Conservation (phyloP, 306 rosid species). For the Malus orientalis region DNA sequence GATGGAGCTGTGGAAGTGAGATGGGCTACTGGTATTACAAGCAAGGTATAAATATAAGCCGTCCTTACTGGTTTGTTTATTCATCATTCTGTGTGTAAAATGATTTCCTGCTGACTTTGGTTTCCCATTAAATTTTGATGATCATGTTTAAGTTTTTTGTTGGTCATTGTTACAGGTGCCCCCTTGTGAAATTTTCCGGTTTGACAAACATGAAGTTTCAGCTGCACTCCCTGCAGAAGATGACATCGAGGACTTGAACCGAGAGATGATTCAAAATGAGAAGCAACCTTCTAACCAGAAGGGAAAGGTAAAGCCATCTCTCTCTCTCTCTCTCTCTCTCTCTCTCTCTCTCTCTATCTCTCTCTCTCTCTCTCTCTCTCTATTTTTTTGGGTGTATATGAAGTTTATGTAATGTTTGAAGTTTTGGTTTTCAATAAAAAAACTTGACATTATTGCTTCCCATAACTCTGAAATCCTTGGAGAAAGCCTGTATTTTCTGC, state of each 20-base stretch:
- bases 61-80: not conserved
- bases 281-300: constrained; percentile 28
- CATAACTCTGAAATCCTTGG: not conserved
- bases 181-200: constrained; percentile 62
- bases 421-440: not conserved
- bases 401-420: not conserved
- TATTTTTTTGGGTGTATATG: not conserved
- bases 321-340: constrained; percentile 17
- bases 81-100: constrained; percentile 3
- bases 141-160: not conserved
- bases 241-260: constrained; percentile 43
- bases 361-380: constrained; percentile 20
- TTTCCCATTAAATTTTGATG: not conserved
- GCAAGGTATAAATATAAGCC: constrained; percentile 46
- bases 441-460: not conserved
- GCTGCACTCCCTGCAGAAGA: constrained; percentile 42
- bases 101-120: constrained; percentile 11
- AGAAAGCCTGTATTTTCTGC: not conserved
- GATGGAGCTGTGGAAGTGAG: constrained; percentile 78
- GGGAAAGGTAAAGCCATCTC: constrained; percentile 46
- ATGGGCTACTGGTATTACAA: constrained; percentile 76
- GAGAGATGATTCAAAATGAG: constrained; percentile 39
- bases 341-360: constrained; percentile 19
- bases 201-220: constrained; percentile 62
- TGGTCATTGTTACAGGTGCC: constrained; percentile 48